Conservation (phyloP, 192 early-diverging fungal genomes). For the Coemansia sp. region DNA sequence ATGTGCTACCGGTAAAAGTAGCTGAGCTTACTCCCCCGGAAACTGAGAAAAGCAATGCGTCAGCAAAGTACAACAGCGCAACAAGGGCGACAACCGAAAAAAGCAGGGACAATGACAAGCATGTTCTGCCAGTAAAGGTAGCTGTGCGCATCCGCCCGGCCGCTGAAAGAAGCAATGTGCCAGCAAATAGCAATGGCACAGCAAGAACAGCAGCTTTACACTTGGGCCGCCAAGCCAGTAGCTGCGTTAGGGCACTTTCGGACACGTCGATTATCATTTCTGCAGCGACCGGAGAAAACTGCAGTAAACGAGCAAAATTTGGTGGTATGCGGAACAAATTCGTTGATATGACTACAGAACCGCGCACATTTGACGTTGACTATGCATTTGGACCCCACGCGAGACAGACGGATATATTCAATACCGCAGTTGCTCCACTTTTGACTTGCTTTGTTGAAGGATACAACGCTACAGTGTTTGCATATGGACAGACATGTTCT, state of each 20-base stretch:
- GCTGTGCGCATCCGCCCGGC: slow-evolving; percentile 55
- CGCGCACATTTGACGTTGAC: slow-evolving; percentile 63
- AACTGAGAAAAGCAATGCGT: slow-evolving; percentile 7
- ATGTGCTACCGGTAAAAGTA: slow-evolving; percentile 45
- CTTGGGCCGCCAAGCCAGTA: slow-evolving; percentile 13
- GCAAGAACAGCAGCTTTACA: slow-evolving; percentile 4
- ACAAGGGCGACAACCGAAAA: neutral
- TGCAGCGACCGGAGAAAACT: neutral
- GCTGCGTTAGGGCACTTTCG: slow-evolving; percentile 23
- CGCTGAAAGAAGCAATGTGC: slow-evolving; percentile 8
- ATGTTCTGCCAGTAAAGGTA: slow-evolving; percentile 45
- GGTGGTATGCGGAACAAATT: neutral
- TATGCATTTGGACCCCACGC: slow-evolving; percentile 63
- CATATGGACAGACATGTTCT: slow-evolving; percentile 90
- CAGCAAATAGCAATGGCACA: slow-evolving; percentile 1
- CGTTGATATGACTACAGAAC: neutral
- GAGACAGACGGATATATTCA: slow-evolving; percentile 63
- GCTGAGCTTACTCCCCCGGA: slow-evolving; percentile 51
- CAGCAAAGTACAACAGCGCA: neutral
- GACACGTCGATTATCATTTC: slow-evolving; percentile 18
- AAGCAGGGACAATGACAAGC: slow-evolving; percentile 27
- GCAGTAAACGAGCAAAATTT: neutral
- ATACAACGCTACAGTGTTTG: slow-evolving; percentile 92
- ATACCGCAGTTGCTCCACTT: slow-evolving; percentile 54
- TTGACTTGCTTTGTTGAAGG: slow-evolving; percentile 68